Evolutionary conservation across 148 eudicot genomes (phyloP).

Genomic region (Chenopodium album): DNA sequence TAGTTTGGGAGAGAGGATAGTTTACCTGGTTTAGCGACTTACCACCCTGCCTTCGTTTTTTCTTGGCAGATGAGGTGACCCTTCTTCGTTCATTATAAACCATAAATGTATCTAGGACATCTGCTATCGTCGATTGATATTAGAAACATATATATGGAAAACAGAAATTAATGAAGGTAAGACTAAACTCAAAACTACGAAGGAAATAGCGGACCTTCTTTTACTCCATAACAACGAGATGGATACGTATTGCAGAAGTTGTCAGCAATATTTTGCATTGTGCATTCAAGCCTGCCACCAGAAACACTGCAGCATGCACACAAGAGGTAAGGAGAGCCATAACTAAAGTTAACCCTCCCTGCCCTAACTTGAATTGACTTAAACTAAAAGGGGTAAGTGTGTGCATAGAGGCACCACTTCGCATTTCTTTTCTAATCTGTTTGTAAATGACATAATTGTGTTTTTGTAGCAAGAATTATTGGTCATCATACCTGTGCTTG

Average conservation of each 20-base stretch:
- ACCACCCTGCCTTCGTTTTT: conserved; percentile 62
- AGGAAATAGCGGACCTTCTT: conserved; percentile 53
- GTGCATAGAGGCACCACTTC: conserved; percentile 7
- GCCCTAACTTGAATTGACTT: too few species aligned
- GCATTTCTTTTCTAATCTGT: background rate
- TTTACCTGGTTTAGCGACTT: conserved; percentile 84
- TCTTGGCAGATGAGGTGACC: conserved; percentile 99
- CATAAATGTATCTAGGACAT: conserved; percentile 76
- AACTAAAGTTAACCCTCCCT: background rate
- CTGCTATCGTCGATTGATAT: conserved; percentile 36
- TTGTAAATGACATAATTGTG: background rate
- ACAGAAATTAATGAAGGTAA: conserved; percentile 1
- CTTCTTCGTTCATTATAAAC: conserved; percentile 88
- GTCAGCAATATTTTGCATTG: conserved; percentile 98
- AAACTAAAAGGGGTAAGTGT: background rate
- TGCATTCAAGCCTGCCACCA: conserved; percentile 98
- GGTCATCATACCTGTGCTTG: conserved; percentile 55
- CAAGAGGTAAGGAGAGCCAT: background rate
- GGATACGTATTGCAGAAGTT: conserved; percentile 57
- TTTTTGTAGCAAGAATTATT: background rate
- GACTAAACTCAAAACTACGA: background rate
- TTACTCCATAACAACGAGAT: conserved; percentile 58
- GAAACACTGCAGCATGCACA: conserved; percentile 54
- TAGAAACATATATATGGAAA: conserved; percentile 7
- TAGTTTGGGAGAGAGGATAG: background rate